Evolutionary conservation across 176 grass and related monocot genomes (phyloP).

Genomic region (Triticum turgidum): DNA sequence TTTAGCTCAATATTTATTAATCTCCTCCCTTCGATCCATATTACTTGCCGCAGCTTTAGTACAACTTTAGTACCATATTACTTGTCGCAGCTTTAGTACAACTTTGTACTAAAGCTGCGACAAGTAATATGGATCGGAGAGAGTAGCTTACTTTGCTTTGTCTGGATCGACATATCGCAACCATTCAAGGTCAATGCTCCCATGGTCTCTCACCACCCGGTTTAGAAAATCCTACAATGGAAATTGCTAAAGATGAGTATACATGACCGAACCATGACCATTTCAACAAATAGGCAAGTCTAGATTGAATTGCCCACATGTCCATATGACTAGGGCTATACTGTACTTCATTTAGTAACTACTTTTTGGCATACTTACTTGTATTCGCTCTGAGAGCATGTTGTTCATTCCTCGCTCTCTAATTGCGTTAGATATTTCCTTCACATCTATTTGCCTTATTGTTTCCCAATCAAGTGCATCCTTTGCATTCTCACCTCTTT

Average conservation of each 20-base stretch:
- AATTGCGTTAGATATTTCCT: constrained; percentile 59
- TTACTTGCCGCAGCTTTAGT: too few species aligned
- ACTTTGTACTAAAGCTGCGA: too few species aligned
- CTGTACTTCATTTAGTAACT: not conserved
- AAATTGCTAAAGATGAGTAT: constrained; percentile 25
- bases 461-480: constrained; percentile 72
- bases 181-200: constrained; percentile 75
- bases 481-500: constrained; percentile 44
- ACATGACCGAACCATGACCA: not conserved
- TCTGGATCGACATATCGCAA: constrained; percentile 61
- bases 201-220: constrained; percentile 73
- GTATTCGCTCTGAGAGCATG: constrained; percentile 75
- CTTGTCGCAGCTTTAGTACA: too few species aligned
- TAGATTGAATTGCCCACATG: not conserved
- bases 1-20: constrained; percentile 1
- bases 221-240: constrained; percentile 57
- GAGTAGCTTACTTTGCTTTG: constrained; percentile 71
- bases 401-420: constrained; percentile 89
- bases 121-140: too few species aligned
- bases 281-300: constrained; percentile 20
- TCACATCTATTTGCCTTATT: constrained; percentile 52
- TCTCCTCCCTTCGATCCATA: not conserved
- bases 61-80: too few species aligned
- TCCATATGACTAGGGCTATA: not conserved
- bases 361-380: constrained; percentile 47